Evolutionary conservation across 129 eudicot genomes (phyloP), one percentile per base, ranked within the genome.

Genomic region (Saposhnikovia divaricata): DNA sequence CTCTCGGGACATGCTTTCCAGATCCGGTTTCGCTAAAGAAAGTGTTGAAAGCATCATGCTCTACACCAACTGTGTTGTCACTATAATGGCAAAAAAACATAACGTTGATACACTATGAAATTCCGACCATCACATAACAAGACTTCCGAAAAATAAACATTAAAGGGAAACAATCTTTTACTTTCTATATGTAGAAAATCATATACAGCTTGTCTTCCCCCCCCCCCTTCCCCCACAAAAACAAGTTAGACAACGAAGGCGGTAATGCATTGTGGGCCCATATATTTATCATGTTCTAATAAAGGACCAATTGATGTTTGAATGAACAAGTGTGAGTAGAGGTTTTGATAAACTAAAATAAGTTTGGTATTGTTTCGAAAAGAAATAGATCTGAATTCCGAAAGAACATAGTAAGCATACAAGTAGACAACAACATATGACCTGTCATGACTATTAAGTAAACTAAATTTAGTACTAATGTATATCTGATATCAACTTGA

Each of bases 1-100:
- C 97, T 75, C 98, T 79, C 6, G 98, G 97, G 45, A 94, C 98
- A 47, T 94, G 97, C 88, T 94, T 94, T 80, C 98, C 98, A 5
- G 97, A 89, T 76, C 96, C 89, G 2, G 98, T 94, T 83, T 94
- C 97, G 19, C 97, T 91, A 79, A 91, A 94, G 91, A 93, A 93
- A 6, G 97, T 93, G 84, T 93, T 93, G 88, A 93, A 93, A 73
- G 98, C 98, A 87, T 94, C 98, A 37, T 90, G 89, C 21, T 82
- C 96, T 43, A 79, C 84, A 79, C 97, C 98, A 1, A 91, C 82
- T 39, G 98, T 79, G n/a, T 88, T 81, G 82, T 94, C 98, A 85
- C 98, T 94, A 89, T 83, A 85, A 75, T 23, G 50, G 69, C 40
- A 70, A 37, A 9, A 57, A 66, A 25, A 80, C 55, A 79, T 57